Evolutionary conservation across 768 basidiomycete genomes (phyloP).

Genomic region (Termitomyces sp.): DNA sequence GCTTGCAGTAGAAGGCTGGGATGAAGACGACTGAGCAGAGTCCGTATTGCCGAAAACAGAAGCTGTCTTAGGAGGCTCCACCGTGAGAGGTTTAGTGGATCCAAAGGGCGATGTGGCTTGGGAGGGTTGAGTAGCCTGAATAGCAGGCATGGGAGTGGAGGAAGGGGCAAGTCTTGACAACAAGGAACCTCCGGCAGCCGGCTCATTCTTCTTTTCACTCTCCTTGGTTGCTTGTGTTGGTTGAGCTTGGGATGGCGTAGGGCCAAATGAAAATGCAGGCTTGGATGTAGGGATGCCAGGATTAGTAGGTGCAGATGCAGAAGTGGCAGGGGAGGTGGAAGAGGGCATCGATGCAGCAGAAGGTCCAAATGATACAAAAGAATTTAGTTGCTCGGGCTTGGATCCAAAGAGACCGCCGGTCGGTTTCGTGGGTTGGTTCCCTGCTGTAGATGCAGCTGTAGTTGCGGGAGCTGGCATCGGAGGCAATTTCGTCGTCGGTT

Average conservation of each 20-base stretch:
- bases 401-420: constrained; percentile 4
- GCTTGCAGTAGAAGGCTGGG: constrained; percentile 17
- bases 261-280: constrained; percentile 8
- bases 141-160: constrained; percentile 7
- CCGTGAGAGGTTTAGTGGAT: constrained; percentile 9
- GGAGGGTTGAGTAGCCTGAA: constrained; percentile 1
- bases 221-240: constrained; percentile 1
- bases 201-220: constrained; percentile 10
- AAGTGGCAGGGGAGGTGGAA: not conserved
- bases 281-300: constrained; percentile 4
- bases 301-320: not conserved
- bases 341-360: not conserved
- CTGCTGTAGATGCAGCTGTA: constrained; percentile 6
- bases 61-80: constrained; percentile 16
- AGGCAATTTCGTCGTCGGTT: constrained; percentile 9
- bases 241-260: constrained; percentile 11
- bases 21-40: constrained; percentile 14
- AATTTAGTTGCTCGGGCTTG: constrained; percentile 1
- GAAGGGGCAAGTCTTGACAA: constrained; percentile 17
- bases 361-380: constrained; percentile 9
- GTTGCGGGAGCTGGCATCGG: not conserved
- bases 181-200: constrained; percentile 12
- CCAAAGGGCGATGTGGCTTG: constrained; percentile 14
- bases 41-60: constrained; percentile 17
- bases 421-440: constrained; percentile 9